Evolutionary conservation across 2,329 filamentous ascomycete species (phyloP).

Genomic region (Sporothrix brunneoviolacea): DNA sequence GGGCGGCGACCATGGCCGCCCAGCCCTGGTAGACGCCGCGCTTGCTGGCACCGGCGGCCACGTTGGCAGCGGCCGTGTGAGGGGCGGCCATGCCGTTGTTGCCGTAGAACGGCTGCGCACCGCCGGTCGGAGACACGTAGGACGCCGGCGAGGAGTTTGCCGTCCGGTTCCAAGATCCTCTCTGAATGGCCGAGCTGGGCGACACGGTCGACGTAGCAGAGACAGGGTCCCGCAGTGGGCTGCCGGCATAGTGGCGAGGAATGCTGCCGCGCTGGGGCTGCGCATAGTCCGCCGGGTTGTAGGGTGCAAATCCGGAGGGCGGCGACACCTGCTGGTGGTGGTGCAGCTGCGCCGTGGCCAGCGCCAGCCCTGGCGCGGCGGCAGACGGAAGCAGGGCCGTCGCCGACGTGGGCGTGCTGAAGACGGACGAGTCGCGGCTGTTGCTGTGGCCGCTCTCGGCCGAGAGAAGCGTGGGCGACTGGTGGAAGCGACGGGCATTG

Average conservation of each 20-base stretch:
- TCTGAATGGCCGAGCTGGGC: not conserved
- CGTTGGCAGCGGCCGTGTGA: not conserved
- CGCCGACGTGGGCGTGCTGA: slow-evolving; percentile 21
- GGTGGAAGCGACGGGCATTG: slow-evolving; percentile 9
- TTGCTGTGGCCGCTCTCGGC: not conserved
- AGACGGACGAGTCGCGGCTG: slow-evolving; percentile 16
- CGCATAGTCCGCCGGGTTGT: slow-evolving; percentile 21
- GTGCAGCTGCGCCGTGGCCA: not conserved
- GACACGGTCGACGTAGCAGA: not conserved
- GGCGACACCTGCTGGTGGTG: not conserved
- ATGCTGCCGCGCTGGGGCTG: not conserved
- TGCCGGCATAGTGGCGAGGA: too few species aligned
- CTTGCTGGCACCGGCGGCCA: not conserved
- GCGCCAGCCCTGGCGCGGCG: not conserved
- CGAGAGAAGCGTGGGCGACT: slow-evolving; percentile 3
- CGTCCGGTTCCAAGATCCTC: not conserved
- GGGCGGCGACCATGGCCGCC: slow-evolving; percentile 2
- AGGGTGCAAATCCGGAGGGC: not conserved
- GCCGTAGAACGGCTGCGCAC: not conserved
- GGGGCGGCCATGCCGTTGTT: not conserved
- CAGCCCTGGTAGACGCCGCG: slow-evolving; percentile 11
- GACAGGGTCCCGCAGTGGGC: too few species aligned
- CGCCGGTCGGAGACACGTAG: not conserved
- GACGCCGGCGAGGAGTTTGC: not conserved
- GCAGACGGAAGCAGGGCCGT: slow-evolving; percentile 9